A percentile compares a stretch with the other conserved stretches of the same genome.
These are phyloP conservation scores for Hymenoscyphus albidus DNA, from an alignment of 2,329 filamentous ascomycete genomes.

Conservation along the genomic window DNA sequence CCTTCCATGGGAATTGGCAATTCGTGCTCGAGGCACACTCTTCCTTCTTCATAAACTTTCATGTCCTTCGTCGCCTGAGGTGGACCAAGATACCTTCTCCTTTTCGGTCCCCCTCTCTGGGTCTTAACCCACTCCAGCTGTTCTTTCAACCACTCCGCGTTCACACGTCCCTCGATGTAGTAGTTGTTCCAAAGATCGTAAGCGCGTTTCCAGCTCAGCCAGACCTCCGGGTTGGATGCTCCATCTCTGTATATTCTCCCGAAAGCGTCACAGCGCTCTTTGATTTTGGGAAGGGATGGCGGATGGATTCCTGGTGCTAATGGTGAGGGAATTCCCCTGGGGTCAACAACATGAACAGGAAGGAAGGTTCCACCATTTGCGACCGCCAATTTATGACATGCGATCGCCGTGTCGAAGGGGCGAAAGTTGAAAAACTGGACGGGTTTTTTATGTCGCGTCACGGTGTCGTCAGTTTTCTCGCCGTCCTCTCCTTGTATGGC, in stretches of 20 bases:
- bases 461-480: too few relatives aligned
- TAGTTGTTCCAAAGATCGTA: slow-evolving; percentile 34
- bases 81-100: not conserved
- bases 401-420: not conserved
- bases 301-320: slow-evolving; percentile 24
- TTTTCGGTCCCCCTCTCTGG: not conserved
- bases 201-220: slow-evolving; percentile 32
- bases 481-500: too few relatives aligned
- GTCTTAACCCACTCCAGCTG: not conserved
- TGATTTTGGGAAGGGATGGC: slow-evolving; percentile 10
- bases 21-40: not conserved
- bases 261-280: slow-evolving; percentile 9
- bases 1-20: not conserved
- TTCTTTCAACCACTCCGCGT: slow-evolving; percentile 21
- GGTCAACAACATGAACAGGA: not conserved
- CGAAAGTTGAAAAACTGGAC: too few relatives aligned
- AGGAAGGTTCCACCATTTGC: not conserved
- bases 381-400: not conserved
- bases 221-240: slow-evolving; percentile 20
- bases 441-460: too few relatives aligned
- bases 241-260: slow-evolving; percentile 8
- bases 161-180: slow-evolving; percentile 29
- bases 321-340: not conserved
- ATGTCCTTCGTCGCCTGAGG: not conserved
- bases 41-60: not conserved